Conservation (phyloP, 1,284 basidiomycete genomes). For the Sanguinoderma infundibulare region DNA sequence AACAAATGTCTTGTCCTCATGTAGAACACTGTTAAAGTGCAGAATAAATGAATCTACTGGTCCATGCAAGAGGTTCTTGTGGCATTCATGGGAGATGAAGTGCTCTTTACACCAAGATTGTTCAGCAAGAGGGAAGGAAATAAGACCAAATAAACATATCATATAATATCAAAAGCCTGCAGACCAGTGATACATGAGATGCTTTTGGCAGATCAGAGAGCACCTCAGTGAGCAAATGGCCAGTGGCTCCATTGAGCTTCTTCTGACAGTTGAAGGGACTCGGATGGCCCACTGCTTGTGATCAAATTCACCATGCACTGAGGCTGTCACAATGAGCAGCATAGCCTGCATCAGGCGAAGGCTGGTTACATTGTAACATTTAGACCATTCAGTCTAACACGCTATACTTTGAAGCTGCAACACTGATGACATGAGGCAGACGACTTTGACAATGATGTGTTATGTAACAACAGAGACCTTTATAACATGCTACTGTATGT, state of each 20-base stretch:
- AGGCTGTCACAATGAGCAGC: too few species aligned
- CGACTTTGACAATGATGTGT: too few species aligned
- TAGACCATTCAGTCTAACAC: too few species aligned
- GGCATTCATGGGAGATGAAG: conserved; percentile 45
- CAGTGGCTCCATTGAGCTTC: conserved; percentile 45
- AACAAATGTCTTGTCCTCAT: conserved; percentile 25
- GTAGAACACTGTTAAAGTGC: conserved; percentile 41
- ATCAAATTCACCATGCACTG: too few species aligned
- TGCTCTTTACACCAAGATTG: conserved; percentile 25
- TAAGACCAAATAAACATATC: conserved; percentile 29
- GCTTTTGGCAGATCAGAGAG: conserved; percentile 19
- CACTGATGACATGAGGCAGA: too few species aligned
- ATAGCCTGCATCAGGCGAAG: too few species aligned
- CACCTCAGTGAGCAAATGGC: conserved; percentile 37
- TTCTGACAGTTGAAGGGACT: too few species aligned
- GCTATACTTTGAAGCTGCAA: too few species aligned
- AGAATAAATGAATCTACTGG: conserved; percentile 44
- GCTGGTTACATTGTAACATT: too few species aligned
- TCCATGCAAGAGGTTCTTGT: conserved; percentile 38
- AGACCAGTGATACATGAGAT: conserved; percentile 35
- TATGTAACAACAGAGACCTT: too few species aligned
- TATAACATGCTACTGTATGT: too few species aligned
- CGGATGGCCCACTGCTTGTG: too few species aligned
- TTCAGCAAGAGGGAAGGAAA: background rate
- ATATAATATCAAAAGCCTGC: conserved; percentile 41